A percentile compares a stretch with the other conserved stretches of the same genome.
Conservation (phyloP, 768 basidiomycete genomes). For the Daedaleopsis nitida region DNA sequence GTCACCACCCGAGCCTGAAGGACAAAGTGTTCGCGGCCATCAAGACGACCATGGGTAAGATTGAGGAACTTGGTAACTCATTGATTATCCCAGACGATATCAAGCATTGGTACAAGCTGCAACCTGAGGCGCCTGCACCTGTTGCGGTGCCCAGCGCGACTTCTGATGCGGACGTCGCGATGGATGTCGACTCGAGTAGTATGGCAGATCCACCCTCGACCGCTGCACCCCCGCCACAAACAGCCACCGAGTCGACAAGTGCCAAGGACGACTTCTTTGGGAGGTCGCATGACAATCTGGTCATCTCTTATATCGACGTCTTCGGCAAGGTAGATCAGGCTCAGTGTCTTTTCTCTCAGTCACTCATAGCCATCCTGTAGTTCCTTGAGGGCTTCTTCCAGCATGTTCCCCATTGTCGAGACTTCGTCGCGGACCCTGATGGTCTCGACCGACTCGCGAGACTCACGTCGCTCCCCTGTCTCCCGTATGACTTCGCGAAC, state of each 20-base stretch:
- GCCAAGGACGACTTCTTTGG: conserved; percentile 36
- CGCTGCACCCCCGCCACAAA: neutral
- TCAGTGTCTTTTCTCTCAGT: neutral
- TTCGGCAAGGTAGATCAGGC: conserved; percentile 58
- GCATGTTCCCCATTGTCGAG: conserved; percentile 84
- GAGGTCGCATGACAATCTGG: conserved; percentile 70
- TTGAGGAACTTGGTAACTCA: conserved; percentile 71
- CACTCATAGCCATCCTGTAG: conserved; percentile 39
- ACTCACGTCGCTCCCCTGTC: conserved; percentile 79
- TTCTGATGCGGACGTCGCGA: conserved; percentile 24
- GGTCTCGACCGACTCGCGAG: conserved; percentile 74
- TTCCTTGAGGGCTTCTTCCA: conserved; percentile 96
- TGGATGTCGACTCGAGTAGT: conserved; percentile 27
- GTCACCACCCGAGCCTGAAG: conserved; percentile 92
- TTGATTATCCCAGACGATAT: conserved; percentile 59
- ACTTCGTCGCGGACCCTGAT: conserved; percentile 78
- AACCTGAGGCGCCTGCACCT: conserved; percentile 10
- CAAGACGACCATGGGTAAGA: conserved; percentile 65
- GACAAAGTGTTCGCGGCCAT: conserved; percentile 76
- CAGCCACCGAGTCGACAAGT: conserved; percentile 24
- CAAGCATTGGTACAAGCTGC: conserved; percentile 59
- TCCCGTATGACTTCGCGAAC: conserved; percentile 87
- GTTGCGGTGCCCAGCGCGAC: neutral
- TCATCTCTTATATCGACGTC: conserved; percentile 80
- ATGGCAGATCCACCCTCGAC: neutral